These are phyloP conservation scores for Chlamydomonas schloesseri DNA, from an alignment of 139 green algal genomes.

Conservation along the genomic window DNA sequence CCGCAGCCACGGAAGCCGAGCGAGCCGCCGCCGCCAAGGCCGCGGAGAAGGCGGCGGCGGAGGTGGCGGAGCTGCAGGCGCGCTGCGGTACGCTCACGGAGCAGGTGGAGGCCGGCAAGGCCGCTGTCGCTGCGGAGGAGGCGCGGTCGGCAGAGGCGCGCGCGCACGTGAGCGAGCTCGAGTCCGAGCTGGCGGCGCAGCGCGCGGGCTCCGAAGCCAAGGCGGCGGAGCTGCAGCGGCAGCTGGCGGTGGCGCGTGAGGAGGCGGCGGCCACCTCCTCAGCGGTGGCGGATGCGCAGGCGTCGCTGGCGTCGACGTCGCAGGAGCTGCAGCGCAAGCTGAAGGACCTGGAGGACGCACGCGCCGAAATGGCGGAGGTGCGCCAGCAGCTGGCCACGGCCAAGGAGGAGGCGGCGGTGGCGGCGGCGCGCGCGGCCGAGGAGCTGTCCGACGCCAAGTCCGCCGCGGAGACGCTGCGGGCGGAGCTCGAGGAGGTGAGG, in stretches of 20 bases:
- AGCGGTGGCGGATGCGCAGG: constrained; percentile 18
- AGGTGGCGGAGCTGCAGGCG: neutral
- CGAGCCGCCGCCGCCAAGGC: neutral
- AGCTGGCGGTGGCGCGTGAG: neutral
- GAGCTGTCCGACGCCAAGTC: constrained; percentile 12
- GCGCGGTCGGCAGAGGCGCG: neutral
- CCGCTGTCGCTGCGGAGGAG: neutral
- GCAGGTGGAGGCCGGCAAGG: neutral
- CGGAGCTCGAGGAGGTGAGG: neutral
- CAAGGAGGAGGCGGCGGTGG: neutral
- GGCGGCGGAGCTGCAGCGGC: constrained; percentile 22
- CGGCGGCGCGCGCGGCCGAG: neutral
- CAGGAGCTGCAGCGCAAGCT: neutral
- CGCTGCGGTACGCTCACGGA: neutral
- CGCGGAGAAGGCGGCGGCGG: neutral
- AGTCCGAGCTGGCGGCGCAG: constrained; percentile 25
- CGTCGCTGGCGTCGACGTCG: neutral
- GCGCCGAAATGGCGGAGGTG: neutral
- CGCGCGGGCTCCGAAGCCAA: constrained; percentile 14
- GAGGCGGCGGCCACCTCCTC: neutral
- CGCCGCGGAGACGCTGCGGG: neutral
- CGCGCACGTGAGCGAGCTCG: neutral
- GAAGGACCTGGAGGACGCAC: constrained; percentile 19
- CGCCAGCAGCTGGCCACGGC: constrained; percentile 1
- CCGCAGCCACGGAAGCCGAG: neutral